Percentiles rank a stretch among this genome's conserved stretches.
Conservation (phyloP, 495 filamentous ascomycete genomes). For the Terfezia boudieri region DNA sequence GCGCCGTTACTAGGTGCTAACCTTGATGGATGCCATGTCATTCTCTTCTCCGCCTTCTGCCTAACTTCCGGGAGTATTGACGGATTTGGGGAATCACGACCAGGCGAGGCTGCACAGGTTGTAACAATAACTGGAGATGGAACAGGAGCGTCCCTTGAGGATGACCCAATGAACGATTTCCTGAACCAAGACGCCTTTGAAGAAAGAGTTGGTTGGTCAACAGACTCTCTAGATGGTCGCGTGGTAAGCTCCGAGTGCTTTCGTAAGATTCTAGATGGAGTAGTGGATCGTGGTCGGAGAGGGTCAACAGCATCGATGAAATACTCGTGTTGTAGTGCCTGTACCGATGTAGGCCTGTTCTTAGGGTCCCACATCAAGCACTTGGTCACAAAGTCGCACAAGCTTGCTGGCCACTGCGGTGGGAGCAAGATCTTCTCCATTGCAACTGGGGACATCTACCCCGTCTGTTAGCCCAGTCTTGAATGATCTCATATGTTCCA, state of each 20-base stretch:
- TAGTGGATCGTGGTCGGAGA: slow-evolving; percentile 70
- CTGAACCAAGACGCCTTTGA: slow-evolving; percentile 92
- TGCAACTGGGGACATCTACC: slow-evolving; percentile 83
- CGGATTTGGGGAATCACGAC: slow-evolving; percentile 27
- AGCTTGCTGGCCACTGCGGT: slow-evolving; percentile 75
- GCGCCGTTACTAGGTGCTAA: slow-evolving; percentile 25
- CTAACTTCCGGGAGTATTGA: slow-evolving; percentile 7
- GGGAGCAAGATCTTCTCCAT: slow-evolving; percentile 84
- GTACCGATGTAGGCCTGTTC: slow-evolving; percentile 74
- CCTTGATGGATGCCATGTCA: slow-evolving; percentile 19
- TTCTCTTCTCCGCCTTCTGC: slow-evolving; percentile 16
- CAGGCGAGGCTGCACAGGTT: slow-evolving; percentile 14
- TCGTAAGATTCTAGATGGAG: slow-evolving; percentile 51
- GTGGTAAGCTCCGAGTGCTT: slow-evolving; percentile 66
- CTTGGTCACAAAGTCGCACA: slow-evolving; percentile 90
- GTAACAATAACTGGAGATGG: slow-evolving; percentile 25
- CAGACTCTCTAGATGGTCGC: slow-evolving; percentile 42
- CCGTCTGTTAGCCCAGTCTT: slow-evolving; percentile 9
- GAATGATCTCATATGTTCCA: slow-evolving; percentile 1
- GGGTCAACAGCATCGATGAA: slow-evolving; percentile 93
- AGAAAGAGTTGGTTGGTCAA: slow-evolving; percentile 32
- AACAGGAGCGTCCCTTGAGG: slow-evolving; percentile 14
- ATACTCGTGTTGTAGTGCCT: slow-evolving; percentile 83
- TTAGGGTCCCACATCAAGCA: slow-evolving; percentile 99
- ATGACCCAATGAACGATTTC: slow-evolving; percentile 55